These are phyloP conservation scores for Bullera alba DNA, from an alignment of 768 basidiomycete genomes.

Conservation along the genomic window DNA sequence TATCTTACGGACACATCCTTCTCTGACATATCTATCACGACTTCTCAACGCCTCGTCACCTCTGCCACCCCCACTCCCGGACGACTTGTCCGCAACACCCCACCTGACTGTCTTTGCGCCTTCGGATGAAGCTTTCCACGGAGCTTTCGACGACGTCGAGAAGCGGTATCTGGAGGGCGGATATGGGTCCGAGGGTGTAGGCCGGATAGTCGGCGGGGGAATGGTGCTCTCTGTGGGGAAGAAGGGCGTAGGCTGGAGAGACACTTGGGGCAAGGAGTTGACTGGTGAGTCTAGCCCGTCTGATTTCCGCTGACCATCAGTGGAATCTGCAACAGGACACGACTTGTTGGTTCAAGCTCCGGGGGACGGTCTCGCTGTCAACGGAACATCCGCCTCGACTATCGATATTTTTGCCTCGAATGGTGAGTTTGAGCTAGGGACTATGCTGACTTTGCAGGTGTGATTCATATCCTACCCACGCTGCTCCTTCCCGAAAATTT, in stretches of 20 bases:
- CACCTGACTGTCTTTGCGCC: constrained; percentile 86
- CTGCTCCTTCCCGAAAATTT: constrained; percentile 71
- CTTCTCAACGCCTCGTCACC: constrained; percentile 53
- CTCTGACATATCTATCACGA: constrained; percentile 66
- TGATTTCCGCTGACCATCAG: constrained; percentile 5
- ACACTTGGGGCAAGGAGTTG: constrained; percentile 20
- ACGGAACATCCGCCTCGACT: constrained; percentile 51
- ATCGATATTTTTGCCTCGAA: constrained; percentile 88
- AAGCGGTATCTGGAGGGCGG: constrained; percentile 80
- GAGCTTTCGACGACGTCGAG: constrained; percentile 67
- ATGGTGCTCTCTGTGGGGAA: constrained; percentile 26
- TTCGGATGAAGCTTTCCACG: constrained; percentile 67
- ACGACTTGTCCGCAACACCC: constrained; percentile 49
- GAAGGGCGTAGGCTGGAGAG: constrained; percentile 45
- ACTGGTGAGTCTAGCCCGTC: neutral
- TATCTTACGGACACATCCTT: constrained; percentile 56
- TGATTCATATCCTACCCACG: constrained; percentile 78
- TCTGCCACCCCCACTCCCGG: constrained; percentile 50
- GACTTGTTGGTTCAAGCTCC: constrained; percentile 47
- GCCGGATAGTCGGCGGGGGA: constrained; percentile 59
- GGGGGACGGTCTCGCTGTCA: constrained; percentile 50
- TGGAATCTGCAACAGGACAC: constrained; percentile 16
- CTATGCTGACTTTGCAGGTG: constrained; percentile 49
- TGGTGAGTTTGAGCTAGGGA: constrained; percentile 45
- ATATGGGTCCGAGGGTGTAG: constrained; percentile 73